A percentile compares a stretch with the other conserved stretches of the same genome.
phyloP scores from a whole-genome alignment of 345 rosid genomes.

The Sonneratia caseolaris region DNA sequence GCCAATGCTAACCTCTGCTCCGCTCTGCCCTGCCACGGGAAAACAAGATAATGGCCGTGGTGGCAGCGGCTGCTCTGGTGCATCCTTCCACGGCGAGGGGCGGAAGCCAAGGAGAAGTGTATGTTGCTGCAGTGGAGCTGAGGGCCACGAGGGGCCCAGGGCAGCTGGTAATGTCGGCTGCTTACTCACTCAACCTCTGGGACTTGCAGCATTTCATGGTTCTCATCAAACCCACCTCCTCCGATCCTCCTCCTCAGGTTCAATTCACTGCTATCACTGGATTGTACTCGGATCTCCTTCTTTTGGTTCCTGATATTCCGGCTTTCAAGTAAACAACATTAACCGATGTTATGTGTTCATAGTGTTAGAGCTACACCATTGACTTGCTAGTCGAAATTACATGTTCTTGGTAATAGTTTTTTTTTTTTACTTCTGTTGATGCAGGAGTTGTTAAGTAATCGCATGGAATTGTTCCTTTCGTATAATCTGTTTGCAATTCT shows the following conservation, averaged over 20 bases:
- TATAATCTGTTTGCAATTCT: not conserved
- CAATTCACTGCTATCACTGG: not conserved
- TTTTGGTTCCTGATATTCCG: not conserved
- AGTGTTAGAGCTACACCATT: no score
- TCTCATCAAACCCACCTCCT: constrained; percentile 30
- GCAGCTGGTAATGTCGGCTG: constrained; percentile 35
- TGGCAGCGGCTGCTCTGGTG: no score
- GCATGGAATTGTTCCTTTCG: not conserved
- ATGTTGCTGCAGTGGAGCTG: constrained; percentile 45
- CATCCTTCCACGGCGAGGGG: not conserved
- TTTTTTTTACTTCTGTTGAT: no score
- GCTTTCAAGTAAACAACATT: not conserved
- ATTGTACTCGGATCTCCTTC: not conserved
- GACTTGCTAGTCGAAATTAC: no score
- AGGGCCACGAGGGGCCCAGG: no score
- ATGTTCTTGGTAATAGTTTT: no score
- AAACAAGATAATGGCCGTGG: no score
- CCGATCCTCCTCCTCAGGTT: constrained; percentile 31
- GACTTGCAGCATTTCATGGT: constrained; percentile 61
- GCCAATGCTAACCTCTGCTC: no score
- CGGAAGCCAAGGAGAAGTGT: constrained; percentile 35
- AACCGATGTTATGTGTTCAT: not conserved
- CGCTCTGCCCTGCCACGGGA: no score
- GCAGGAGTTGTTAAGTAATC: no score
- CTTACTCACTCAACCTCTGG: constrained; percentile 45